phyloP scores from a whole-genome alignment of 768 basidiomycete genomes.

The Lyophyllum decastes region DNA sequence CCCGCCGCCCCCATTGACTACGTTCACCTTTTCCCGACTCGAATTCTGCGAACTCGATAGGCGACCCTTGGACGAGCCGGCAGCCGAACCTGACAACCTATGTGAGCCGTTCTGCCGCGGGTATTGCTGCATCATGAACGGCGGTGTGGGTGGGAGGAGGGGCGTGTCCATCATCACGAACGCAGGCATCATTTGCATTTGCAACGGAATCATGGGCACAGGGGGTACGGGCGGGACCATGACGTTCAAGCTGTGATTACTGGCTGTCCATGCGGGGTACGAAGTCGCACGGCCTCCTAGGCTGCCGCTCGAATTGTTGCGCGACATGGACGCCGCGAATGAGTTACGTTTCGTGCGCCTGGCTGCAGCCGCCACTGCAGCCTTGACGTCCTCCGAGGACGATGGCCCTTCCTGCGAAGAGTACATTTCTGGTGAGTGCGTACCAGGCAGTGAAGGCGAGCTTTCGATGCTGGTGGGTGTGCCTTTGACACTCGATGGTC shows the following conservation, averaged over 20 bases:
- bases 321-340: constrained; percentile 29
- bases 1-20: constrained; percentile 13
- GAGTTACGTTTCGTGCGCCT: constrained; percentile 43
- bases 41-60: constrained; percentile 34
- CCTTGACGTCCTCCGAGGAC: constrained; percentile 59
- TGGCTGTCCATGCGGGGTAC: constrained; percentile 41
- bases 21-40: constrained; percentile 25
- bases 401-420: constrained; percentile 44
- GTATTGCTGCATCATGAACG: constrained; percentile 73
- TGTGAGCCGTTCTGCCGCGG: constrained; percentile 38
- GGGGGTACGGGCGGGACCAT: constrained; percentile 29
- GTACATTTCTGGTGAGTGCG: constrained; percentile 58
- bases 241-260: constrained; percentile 35
- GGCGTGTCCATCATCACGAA: constrained; percentile 60
- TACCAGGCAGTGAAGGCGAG: constrained; percentile 27
- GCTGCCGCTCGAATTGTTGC: constrained; percentile 26
- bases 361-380: constrained; percentile 33
- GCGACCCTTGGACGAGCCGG: constrained; percentile 35
- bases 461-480: constrained; percentile 31
- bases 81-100: constrained; percentile 29
- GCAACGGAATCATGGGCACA: constrained; percentile 30
- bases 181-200: constrained; percentile 38
- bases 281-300: constrained; percentile 26
- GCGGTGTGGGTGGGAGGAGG: constrained; percentile 69
- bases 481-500: constrained; percentile 42